A percentile compares a stretch with the other conserved stretches of the same genome.
These are phyloP conservation scores for Aspergillus nidulans DNA, from an alignment of 495 filamentous ascomycete genomes.

Conservation along the genomic window DNA sequence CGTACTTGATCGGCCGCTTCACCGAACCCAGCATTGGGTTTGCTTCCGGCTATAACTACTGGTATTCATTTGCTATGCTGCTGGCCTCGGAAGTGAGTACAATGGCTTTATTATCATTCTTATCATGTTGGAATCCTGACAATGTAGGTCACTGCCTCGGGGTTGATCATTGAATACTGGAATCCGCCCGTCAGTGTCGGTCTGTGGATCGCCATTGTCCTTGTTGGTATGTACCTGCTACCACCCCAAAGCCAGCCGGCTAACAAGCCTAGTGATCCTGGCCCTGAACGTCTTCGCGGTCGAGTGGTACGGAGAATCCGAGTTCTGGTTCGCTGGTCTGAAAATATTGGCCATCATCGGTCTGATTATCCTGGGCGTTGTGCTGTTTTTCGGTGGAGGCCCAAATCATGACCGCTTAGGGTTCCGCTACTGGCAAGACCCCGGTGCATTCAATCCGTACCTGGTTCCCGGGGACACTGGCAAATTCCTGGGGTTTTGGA, in stretches of 20 bases:
- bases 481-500: conserved; percentile 40
- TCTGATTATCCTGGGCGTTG: conserved; percentile 61
- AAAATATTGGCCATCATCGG: conserved; percentile 74
- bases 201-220: conserved; percentile 68
- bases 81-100: conserved; percentile 34
- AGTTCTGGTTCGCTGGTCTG: conserved; percentile 68
- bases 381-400: conserved; percentile 63
- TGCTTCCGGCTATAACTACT: conserved; percentile 61
- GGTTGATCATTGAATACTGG: conserved; percentile 70
- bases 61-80: conserved; percentile 53
- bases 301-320: conserved; percentile 65
- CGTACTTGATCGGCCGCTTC: conserved; percentile 67
- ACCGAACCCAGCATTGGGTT: conserved; percentile 67
- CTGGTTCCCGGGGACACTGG: conserved; percentile 26
- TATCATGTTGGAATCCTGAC: not conserved
- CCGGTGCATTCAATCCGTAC: conserved; percentile 63
- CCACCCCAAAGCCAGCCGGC: not conserved
- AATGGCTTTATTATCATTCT: not conserved
- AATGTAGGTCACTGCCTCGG: conserved; percentile 64
- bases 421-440: conserved; percentile 66
- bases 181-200: conserved; percentile 43
- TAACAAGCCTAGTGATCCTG: conserved; percentile 56
- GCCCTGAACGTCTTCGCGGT: conserved; percentile 65
- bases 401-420: conserved; percentile 59
- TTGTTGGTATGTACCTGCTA: conserved; percentile 38